These are phyloP conservation scores for Scheffersomyces ergatensis DNA, from an alignment of 805 yeast species.

Conservation along the genomic window DNA sequence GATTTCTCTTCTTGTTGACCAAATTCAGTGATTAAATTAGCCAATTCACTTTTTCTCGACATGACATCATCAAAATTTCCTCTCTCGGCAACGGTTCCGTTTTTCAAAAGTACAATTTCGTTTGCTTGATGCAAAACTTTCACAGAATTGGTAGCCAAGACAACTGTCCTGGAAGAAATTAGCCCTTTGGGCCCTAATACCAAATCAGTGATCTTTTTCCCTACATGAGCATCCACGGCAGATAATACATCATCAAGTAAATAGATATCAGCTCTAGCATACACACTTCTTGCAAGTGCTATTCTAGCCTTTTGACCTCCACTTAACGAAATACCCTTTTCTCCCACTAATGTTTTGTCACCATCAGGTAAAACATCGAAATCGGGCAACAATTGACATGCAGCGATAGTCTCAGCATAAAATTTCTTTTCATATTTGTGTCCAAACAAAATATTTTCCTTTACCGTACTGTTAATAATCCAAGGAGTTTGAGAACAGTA, in stretches of 20 bases:
- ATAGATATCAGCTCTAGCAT: conserved; percentile 35
- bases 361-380: conserved; percentile 35
- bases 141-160: conserved; percentile 38
- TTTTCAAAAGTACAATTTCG: conserved; percentile 26
- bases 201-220: conserved; percentile 25
- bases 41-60: neutral
- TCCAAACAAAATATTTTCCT: conserved; percentile 38
- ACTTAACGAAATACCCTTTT: conserved; percentile 38
- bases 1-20: conserved; percentile 1
- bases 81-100: conserved; percentile 25
- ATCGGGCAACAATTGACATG: conserved; percentile 36
- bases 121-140: conserved; percentile 31
- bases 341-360: conserved; percentile 38
- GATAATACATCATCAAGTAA: conserved; percentile 37
- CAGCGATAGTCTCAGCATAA: conserved; percentile 30
- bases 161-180: conserved; percentile 28
- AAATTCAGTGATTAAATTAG: conserved; percentile 3
- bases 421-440: conserved; percentile 25
- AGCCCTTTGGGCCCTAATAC: conserved; percentile 30
- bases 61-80: conserved; percentile 48
- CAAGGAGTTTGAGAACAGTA: conserved; percentile 41
- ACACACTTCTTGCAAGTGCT: conserved; percentile 39
- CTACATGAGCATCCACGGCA: conserved; percentile 42
- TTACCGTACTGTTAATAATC: conserved; percentile 37
- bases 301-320: conserved; percentile 43